Base-by-base conservation (phyloP, 768 basidiomycete genomes). In the Pleurotus tuber-regium region DNA sequence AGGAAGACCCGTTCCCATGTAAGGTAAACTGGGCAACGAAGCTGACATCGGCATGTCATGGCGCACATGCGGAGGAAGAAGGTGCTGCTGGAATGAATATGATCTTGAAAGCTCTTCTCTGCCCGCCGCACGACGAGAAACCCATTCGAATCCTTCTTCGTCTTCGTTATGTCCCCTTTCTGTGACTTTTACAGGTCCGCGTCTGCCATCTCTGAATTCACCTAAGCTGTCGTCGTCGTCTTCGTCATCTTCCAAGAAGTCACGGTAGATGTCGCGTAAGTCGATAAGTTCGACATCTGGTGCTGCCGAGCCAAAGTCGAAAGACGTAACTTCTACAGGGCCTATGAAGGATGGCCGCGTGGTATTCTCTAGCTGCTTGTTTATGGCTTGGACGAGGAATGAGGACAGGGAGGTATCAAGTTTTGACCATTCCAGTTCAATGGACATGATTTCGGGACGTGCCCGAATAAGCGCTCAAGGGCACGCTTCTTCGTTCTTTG, bases 291-390 rank as follows among this genome's bases (percentile, higher is more conserved):
- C 92, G 19, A 95, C 79, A 53, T 94, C 87, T 3, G 97, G 97
- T 2, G 84, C 64, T 16, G 74, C 72, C 0, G 86, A 82, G 26
- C 97, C 97, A 68, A 99, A 95, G 52, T 92, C 89, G 50, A 98
- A 79, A 3, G 86, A 84, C 1, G 84, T 86, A 50, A 98, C 84
- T 53, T 86, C 80, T 53, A 98, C 83, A 11, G 95, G 93, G 2
- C 97, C 97, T 30, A 99, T 89, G 67, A 95, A 98, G 8, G 92
- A 92, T 0, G 96, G 97, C n/a, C 91, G 72, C 26, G 81, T 69
- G 2, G 86, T 82, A 43, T 70, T 77, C 4, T 77, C 63, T 19
- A 99, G 86, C 52, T 92, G 88, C 52, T 73, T 72, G 71, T 97
- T 94, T 61, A 99, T 84, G 41, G 86, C 62, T 31, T 81, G 76